These are phyloP conservation scores for Aspergillus avenaceus DNA, from an alignment of 495 filamentous ascomycete genomes.

Conservation along the genomic window DNA sequence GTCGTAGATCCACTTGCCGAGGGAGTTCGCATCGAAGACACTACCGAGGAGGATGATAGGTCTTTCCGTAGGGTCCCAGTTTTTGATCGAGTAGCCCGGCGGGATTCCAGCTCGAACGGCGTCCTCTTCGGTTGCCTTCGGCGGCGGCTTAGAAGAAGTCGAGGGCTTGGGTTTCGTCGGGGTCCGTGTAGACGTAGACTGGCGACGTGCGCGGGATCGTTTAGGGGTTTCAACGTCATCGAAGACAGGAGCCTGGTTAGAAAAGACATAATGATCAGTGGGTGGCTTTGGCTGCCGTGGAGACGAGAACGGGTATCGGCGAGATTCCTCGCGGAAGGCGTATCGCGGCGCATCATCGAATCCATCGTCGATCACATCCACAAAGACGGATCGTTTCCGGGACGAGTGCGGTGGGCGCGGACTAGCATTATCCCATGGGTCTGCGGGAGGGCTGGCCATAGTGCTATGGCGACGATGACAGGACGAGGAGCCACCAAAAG, in stretches of 20 bases:
- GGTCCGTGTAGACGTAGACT: constrained; percentile 47
- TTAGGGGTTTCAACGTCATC: constrained; percentile 42
- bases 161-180: constrained; percentile 42
- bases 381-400: constrained; percentile 49
- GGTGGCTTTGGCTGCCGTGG: constrained; percentile 46
- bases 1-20: constrained; percentile 99
- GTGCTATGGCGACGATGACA: constrained; percentile 32
- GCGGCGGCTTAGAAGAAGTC: constrained; percentile 42
- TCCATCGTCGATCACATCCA: constrained; percentile 54
- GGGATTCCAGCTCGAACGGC: constrained; percentile 79
- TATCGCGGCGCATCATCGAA: constrained; percentile 37
- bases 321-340: constrained; percentile 21
- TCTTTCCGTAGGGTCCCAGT: constrained; percentile 95
- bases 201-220: constrained; percentile 41
- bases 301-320: constrained; percentile 31
- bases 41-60: constrained; percentile 91
- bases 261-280: constrained; percentile 52
- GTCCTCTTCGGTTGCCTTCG: constrained; percentile 81
- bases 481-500: constrained; percentile 32
- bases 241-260: constrained; percentile 43
- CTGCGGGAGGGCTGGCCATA: constrained; percentile 35
- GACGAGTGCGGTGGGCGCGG: constrained; percentile 34
- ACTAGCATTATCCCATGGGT: constrained; percentile 35
- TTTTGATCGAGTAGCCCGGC: constrained; percentile 89
- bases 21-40: constrained; percentile 95